phyloP scores from a whole-genome alignment of 2,329 filamentous ascomycete species.

The Pseudogymnoascus sp. region DNA sequence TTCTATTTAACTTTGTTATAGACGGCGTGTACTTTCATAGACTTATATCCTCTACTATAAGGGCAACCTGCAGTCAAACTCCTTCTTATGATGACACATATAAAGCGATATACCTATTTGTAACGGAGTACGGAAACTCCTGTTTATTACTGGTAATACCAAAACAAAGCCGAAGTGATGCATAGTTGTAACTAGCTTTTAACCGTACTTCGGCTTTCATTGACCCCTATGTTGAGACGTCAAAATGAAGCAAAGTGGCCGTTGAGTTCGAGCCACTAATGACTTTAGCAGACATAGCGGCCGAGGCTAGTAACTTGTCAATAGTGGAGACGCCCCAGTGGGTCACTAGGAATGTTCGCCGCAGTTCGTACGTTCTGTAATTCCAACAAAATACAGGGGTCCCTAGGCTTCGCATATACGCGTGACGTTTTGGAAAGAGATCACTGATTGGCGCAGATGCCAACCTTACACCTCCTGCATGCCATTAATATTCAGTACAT shows the following conservation, averaged over 20 bases:
- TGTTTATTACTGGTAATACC: background rate
- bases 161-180: background rate
- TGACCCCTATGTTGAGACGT: background rate
- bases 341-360: background rate
- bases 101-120: background rate
- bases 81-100: background rate
- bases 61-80: background rate
- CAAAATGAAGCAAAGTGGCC: background rate
- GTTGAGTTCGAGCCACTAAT: background rate
- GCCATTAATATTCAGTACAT: background rate
- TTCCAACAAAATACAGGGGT: background rate
- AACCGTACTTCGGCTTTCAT: background rate
- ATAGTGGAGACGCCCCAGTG: background rate
- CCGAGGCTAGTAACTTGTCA: background rate
- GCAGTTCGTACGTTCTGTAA: background rate
- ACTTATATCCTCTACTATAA: background rate
- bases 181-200: background rate
- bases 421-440: background rate
- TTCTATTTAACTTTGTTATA: background rate
- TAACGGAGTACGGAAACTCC: background rate
- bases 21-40: background rate
- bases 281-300: background rate
- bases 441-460: background rate
- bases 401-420: background rate
- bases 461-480: background rate